phyloP scores from a whole-genome alignment of 352 stramenopile species.

The Pythium coloratum region DNA sequence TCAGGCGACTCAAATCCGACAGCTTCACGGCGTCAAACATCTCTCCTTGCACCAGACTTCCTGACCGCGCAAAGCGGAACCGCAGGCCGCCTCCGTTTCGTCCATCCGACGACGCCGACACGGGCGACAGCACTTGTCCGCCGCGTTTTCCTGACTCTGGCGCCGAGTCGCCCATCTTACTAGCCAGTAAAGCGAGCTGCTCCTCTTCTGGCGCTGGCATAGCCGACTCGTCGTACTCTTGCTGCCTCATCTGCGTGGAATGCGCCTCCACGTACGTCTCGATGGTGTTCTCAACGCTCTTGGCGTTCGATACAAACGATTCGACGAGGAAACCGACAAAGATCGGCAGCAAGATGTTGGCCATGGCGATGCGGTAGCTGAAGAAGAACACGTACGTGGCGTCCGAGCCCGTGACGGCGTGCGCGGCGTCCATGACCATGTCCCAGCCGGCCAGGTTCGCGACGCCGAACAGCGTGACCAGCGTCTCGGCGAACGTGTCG shows the following conservation, averaged over 20 bases:
- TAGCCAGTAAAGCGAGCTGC: slow-evolving; percentile 54
- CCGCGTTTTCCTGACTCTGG: neutral
- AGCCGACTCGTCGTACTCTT: slow-evolving; percentile 21
- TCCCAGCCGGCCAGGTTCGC: slow-evolving; percentile 78
- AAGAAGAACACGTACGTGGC: slow-evolving; percentile 84
- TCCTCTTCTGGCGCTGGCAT: slow-evolving; percentile 40
- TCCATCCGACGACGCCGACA: slow-evolving; percentile 43
- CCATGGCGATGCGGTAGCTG: slow-evolving; percentile 79
- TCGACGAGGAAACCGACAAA: slow-evolving; percentile 87
- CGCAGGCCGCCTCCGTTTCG: slow-evolving; percentile 47
- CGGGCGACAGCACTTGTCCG: slow-evolving; percentile 14
- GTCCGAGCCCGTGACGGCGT: slow-evolving; percentile 58
- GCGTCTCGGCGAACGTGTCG: slow-evolving; percentile 72
- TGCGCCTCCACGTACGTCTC: slow-evolving; percentile 57
- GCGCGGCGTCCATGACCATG: slow-evolving; percentile 76
- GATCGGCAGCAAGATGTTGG: slow-evolving; percentile 81
- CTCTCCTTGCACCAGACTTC: slow-evolving; percentile 68
- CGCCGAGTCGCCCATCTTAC: slow-evolving; percentile 29
- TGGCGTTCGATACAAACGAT: slow-evolving; percentile 79
- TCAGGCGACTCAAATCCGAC: slow-evolving; percentile 69
- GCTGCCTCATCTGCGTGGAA: slow-evolving; percentile 28
- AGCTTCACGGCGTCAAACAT: slow-evolving; percentile 84
- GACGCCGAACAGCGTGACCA: slow-evolving; percentile 80
- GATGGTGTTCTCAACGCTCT: slow-evolving; percentile 64
- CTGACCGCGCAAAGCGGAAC: slow-evolving; percentile 69